Base-by-base conservation (phyloP, 169 alveolate species). In the Cryptosporidium meleagridis region DNA sequence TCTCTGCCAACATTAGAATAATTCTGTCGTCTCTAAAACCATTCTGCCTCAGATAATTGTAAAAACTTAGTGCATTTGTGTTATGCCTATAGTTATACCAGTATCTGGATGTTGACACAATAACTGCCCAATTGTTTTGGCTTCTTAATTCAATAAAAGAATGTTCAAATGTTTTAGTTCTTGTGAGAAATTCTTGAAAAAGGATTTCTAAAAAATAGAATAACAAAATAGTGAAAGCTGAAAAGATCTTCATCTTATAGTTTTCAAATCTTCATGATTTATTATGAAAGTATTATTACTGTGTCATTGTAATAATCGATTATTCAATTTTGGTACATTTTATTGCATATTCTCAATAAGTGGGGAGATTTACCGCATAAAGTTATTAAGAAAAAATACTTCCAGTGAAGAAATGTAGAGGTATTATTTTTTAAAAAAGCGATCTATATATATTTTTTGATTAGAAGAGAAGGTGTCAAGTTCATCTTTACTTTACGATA, bases 61-160 rank as follows among this genome's bases (percentile, higher is more conserved):
- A 96, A 85, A 95, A 87, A 35, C 94, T 84, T n/a, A 96, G 85
- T n/a, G 96, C 95, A 58, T 96, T 96, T 61, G 95, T 94, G 9
- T 95, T 92, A 85, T 96, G 98, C 65, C 98, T 93, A 92, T 95
- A 96, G 89, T 96, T 96, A 87, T 93, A 94, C 93, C 94, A 95
- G 86, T 91, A 95, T 80, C 95, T 95, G n/a, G 97, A 95, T 21
- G 97, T 93, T 75, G 93, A 92, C 16, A 95, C 92, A 16, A 96
- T 85, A 51, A 96, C 94, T 35, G 97, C 97, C 95, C 96, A 91
- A 85, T 93, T 92, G 52, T 93, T 62, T 10, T 62, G 35, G 18
- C 16, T 31, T 65, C 2, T 26, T 65, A 31, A n/a, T 33, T 84
- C 21, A 62, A 18, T 16, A 68, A 91, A 55, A 61, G 72, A 65